Evolutionary conservation across 306 rosid genomes (phyloP).

Genomic region (Rubus idaeus): DNA sequence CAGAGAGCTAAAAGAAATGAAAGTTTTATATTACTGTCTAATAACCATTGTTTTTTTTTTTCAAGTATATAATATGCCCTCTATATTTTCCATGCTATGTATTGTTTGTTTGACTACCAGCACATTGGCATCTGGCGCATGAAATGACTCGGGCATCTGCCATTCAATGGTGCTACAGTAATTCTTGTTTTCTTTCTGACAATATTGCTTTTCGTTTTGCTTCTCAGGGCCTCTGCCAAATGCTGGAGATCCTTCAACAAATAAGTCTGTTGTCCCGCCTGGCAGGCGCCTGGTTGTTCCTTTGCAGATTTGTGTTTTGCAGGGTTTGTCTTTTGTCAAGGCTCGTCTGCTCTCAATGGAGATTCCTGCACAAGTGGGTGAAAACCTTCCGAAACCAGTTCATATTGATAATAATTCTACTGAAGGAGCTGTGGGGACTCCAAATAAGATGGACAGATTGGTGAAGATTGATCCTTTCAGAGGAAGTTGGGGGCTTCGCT

Average conservation of each 20-base stretch:
- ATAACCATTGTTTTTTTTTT: background rate
- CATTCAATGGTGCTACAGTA: background rate
- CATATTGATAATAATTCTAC: slow-evolving; percentile 34
- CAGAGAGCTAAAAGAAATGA: background rate
- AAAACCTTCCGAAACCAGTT: slow-evolving; percentile 60
- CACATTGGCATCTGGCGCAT: background rate
- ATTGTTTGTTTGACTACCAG: background rate
- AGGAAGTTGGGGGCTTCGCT: slow-evolving; percentile 95
- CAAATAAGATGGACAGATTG: slow-evolving; percentile 63
- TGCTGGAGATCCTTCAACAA: slow-evolving; percentile 47
- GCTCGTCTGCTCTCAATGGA: slow-evolving; percentile 97
- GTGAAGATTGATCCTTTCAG: slow-evolving; percentile 89
- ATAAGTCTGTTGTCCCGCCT: slow-evolving; percentile 64
- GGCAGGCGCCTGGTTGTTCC: slow-evolving; percentile 93
- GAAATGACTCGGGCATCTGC: background rate
- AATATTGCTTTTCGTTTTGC: slow-evolving; percentile 18
- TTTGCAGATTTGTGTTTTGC: slow-evolving; percentile 84
- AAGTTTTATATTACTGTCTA: background rate
- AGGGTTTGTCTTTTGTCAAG: slow-evolving; percentile 88
- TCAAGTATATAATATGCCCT: background rate
- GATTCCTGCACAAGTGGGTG: slow-evolving; percentile 91
- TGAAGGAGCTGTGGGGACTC: slow-evolving; percentile 45
- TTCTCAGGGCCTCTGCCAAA: slow-evolving; percentile 61
- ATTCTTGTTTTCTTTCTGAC: slow-evolving; percentile 17
- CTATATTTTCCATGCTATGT: background rate